phyloP scores from a whole-genome alignment of 2,329 filamentous ascomycete species.

The Talaromyces atroroseus region DNA sequence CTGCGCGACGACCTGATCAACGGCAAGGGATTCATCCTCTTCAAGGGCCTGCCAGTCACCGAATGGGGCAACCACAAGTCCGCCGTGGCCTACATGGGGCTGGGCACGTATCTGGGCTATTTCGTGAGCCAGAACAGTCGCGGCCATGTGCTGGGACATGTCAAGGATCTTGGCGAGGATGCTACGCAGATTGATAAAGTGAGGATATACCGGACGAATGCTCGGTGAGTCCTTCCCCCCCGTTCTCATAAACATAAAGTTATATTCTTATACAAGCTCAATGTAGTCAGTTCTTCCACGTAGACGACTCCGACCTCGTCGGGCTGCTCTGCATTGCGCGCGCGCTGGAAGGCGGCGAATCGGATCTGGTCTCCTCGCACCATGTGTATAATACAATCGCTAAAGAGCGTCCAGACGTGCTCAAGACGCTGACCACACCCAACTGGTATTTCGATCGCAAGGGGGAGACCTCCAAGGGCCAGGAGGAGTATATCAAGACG shows the following conservation, averaged over 20 bases:
- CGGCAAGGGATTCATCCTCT: conserved; percentile 84
- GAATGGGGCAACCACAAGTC: conserved; percentile 74
- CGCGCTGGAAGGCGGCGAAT: conserved; percentile 76
- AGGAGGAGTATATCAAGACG: conserved; percentile 68
- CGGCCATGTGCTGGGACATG: conserved; percentile 81
- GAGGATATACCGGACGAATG: conserved; percentile 84
- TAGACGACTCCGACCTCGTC: conserved; percentile 77
- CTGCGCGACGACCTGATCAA: conserved; percentile 65
- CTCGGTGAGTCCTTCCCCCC: conserved; percentile 41
- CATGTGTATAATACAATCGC: conserved; percentile 77
- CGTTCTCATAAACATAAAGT: neutral
- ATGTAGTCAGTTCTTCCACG: conserved; percentile 73
- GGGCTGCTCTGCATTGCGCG: conserved; percentile 75
- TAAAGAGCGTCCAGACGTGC: conserved; percentile 68
- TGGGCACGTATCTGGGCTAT: conserved; percentile 80
- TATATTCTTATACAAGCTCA: neutral
- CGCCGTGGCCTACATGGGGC: conserved; percentile 83
- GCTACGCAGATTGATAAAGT: conserved; percentile 76
- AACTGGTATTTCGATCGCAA: conserved; percentile 93
- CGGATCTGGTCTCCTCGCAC: conserved; percentile 72
- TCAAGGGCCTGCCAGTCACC: conserved; percentile 75
- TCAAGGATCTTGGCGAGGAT: conserved; percentile 83
- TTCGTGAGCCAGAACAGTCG: conserved; percentile 81
- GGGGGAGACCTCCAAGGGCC: conserved; percentile 68
- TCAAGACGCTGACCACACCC: conserved; percentile 66